Evolutionary conservation across 768 basidiomycete genomes (phyloP).

Genomic region (Psilocybe cyanescens): DNA sequence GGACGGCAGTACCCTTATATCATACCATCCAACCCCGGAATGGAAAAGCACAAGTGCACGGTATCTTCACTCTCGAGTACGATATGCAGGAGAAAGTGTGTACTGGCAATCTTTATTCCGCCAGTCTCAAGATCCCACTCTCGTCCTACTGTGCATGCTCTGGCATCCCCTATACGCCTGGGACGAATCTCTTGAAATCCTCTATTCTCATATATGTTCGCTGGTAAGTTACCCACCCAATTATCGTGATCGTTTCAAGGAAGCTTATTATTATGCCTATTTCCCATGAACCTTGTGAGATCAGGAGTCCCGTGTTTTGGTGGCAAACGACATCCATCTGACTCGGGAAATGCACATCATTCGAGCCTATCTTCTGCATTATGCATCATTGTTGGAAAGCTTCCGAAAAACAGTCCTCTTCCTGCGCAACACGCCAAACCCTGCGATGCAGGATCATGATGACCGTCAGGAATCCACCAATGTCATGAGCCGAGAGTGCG

Average conservation of each 20-base stretch:
- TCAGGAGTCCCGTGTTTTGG: conserved; percentile 22
- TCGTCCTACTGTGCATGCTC: conserved; percentile 51
- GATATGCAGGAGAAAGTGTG: conserved; percentile 44
- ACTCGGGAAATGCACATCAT: conserved; percentile 57
- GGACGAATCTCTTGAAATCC: conserved; percentile 57
- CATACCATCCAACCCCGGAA: conserved; percentile 41
- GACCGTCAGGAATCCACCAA: conserved; percentile 22
- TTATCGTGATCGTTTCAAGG: neutral
- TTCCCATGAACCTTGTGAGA: neutral
- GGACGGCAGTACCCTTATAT: conserved; percentile 48
- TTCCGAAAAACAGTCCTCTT: conserved; percentile 54
- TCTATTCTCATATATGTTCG: conserved; percentile 52
- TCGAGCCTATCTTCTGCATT: conserved; percentile 57
- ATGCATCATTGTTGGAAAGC: conserved; percentile 52
- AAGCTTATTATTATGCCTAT: neutral
- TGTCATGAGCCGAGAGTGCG: conserved; percentile 47
- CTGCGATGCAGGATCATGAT: conserved; percentile 45
- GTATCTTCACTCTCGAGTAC: conserved; percentile 43
- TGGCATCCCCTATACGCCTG: conserved; percentile 66
- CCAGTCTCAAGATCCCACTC: conserved; percentile 53
- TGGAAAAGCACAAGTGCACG: conserved; percentile 37
- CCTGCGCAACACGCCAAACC: conserved; percentile 47
- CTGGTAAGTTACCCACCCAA: conserved; percentile 38
- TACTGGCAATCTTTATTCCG: conserved; percentile 46
- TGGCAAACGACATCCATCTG: conserved; percentile 33